Conservation (phyloP, 1,284 basidiomycete genomes). For the Thelephora terrestris region DNA sequence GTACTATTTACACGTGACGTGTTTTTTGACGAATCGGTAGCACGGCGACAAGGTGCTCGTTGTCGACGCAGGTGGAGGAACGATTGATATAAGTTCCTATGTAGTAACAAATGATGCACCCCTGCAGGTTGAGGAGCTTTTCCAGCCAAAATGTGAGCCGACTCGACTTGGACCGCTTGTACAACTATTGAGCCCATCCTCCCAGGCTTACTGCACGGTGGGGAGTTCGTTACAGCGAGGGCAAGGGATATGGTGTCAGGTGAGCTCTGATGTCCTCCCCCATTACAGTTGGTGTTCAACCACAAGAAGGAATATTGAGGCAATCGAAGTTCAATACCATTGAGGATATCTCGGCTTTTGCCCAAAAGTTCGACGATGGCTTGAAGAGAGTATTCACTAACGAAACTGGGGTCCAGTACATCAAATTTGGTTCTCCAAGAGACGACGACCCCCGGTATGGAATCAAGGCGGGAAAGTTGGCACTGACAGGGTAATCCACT, state of each 20-base stretch:
- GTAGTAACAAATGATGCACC: conserved; percentile 3
- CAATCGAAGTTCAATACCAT: conserved; percentile 19
- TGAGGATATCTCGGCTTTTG: conserved; percentile 33
- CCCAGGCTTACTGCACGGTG: too few species aligned
- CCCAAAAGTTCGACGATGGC: conserved; percentile 37
- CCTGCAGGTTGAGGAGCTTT: conserved; percentile 6
- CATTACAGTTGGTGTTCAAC: conserved; percentile 16
- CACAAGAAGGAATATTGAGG: conserved; percentile 22
- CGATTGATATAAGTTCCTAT: conserved; percentile 11
- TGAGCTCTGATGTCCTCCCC: too few species aligned
- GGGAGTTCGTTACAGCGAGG: too few species aligned
- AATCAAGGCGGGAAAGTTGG: conserved; percentile 37
- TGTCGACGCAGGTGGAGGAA: conserved; percentile 12
- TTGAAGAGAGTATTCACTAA: conserved; percentile 38
- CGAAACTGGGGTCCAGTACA: conserved; percentile 34
- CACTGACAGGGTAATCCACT: conserved; percentile 28
- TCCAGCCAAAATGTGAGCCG: conserved; percentile 8
- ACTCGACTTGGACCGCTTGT: neutral
- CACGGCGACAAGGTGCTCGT: conserved; percentile 8
- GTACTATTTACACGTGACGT: neutral
- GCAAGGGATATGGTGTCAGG: too few species aligned
- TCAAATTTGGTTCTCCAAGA: conserved; percentile 37
- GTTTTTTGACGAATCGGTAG: neutral
- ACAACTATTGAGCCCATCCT: too few species aligned
- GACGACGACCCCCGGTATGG: conserved; percentile 35